Percentiles rank a stretch among this genome's conserved stretches.
Evolutionary conservation across 257 asterid genomes (phyloP).

Genomic region (Eucommia ulmoides): DNA sequence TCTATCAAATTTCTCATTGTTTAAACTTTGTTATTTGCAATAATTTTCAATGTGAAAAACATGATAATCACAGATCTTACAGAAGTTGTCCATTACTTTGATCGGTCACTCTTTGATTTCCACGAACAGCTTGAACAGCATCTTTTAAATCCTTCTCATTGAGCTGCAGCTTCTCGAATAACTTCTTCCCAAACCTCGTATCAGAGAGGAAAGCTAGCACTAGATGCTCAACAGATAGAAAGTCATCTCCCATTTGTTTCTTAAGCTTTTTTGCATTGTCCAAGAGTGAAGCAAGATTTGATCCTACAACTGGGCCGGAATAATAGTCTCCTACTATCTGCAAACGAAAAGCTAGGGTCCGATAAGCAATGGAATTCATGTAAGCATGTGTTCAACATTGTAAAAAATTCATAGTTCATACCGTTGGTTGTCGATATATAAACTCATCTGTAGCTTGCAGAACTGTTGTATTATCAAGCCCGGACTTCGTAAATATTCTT

Average conservation of each 20-base stretch:
- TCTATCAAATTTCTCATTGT: too few relatives aligned
- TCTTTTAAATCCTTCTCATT: constrained; percentile 64
- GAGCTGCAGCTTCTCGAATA: constrained; percentile 49
- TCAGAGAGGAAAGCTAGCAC: constrained; percentile 61
- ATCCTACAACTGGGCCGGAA: constrained; percentile 65
- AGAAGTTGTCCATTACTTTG: too few relatives aligned
- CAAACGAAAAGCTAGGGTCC: constrained; percentile 10
- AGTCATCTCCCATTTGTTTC: constrained; percentile 81
- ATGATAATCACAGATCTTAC: too few relatives aligned
- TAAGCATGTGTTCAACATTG: neutral
- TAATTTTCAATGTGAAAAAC: too few relatives aligned
- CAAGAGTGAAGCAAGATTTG: constrained; percentile 50
- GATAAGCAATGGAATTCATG: neutral
- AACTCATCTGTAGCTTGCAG: constrained; percentile 60
- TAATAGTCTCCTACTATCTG: constrained; percentile 72
- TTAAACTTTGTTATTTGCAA: too few relatives aligned
- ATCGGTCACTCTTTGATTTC: constrained; percentile 80
- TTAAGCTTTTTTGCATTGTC: constrained; percentile 59
- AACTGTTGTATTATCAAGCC: constrained; percentile 66
- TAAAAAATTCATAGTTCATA: constrained; percentile 7
- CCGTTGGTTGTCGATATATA: constrained; percentile 81
- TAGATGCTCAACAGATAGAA: constrained; percentile 89
- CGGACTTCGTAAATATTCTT: constrained; percentile 82
- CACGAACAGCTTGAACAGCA: constrained; percentile 82
- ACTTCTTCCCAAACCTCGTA: constrained; percentile 66